Conservation (phyloP, 1,284 basidiomycete genomes). For the Uromyces viciae-fabae region DNA sequence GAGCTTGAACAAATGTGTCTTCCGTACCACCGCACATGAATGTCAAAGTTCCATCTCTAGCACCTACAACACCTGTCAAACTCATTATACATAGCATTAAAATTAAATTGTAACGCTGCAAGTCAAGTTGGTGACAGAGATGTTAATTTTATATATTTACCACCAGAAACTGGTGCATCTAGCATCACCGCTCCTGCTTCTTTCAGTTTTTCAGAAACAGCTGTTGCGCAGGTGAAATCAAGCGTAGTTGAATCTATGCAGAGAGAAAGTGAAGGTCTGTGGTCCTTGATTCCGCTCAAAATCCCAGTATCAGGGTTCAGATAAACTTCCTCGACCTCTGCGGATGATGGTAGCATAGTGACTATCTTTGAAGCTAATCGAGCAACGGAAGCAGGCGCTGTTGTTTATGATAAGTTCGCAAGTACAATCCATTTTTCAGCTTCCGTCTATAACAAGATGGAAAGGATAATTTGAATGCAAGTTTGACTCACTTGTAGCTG, state of each 20-base stretch:
- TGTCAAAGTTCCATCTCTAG: constrained; percentile 75
- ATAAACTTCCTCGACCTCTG: constrained; percentile 73
- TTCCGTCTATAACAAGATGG: background rate
- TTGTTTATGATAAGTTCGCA: background rate
- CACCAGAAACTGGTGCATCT: constrained; percentile 86
- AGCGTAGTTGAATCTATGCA: constrained; percentile 84
- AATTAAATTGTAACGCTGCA: no score
- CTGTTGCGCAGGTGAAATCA: constrained; percentile 63
- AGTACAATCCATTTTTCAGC: background rate
- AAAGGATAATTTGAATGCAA: background rate
- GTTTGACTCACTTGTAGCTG: constrained; percentile 23
- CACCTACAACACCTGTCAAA: constrained; percentile 80
- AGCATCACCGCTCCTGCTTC: constrained; percentile 70
- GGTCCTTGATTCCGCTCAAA: constrained; percentile 54
- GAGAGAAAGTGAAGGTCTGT: constrained; percentile 54
- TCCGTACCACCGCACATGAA: constrained; percentile 81
- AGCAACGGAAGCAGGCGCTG: constrained; percentile 57
- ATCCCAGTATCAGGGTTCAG: constrained; percentile 63
- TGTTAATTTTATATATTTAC: no score
- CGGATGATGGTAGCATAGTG: constrained; percentile 82
- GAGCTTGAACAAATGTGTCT: constrained; percentile 63
- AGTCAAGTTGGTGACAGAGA: no score
- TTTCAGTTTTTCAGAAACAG: constrained; percentile 50
- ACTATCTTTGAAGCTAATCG: constrained; percentile 66
- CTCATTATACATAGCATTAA: no score